phyloP scores from a whole-genome alignment of 2,329 filamentous ascomycete genomes.

The Xylaria sp. region DNA sequence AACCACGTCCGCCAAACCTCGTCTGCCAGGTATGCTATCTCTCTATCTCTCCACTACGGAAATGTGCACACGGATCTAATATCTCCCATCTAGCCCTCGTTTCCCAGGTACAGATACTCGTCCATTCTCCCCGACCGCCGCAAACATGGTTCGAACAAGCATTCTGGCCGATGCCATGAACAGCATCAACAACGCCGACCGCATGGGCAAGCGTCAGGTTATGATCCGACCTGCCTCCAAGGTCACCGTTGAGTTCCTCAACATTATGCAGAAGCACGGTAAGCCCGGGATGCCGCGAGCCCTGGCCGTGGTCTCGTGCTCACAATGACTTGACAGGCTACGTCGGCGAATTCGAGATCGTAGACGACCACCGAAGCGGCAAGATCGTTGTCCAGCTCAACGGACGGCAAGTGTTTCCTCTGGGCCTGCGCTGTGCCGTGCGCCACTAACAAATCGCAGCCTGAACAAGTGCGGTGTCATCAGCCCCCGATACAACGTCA shows the following conservation, averaged over 20 bases:
- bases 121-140: conserved; percentile 22
- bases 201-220: conserved; percentile 33
- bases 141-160: conserved; percentile 35
- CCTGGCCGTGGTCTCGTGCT: neutral
- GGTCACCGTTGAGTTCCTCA: conserved; percentile 34
- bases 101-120: conserved; percentile 19
- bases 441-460: conserved; percentile 16
- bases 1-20: conserved; percentile 28
- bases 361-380: conserved; percentile 34
- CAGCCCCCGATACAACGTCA: conserved; percentile 33
- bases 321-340: conserved; percentile 19
- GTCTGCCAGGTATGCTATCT: conserved; percentile 21
- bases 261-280: conserved; percentile 34
- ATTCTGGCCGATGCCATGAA: conserved; percentile 31
- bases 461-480: conserved; percentile 34
- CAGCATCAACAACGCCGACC: conserved; percentile 32
- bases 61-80: neutral
- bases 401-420: conserved; percentile 23
- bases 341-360: conserved; percentile 31
- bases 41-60: neutral
- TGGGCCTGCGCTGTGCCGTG: neutral
- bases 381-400: conserved; percentile 33
- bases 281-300: neutral
- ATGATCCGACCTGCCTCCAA: conserved; percentile 30
- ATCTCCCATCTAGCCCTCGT: neutral